A percentile compares a stretch with the other conserved stretches of the same genome.
Evolutionary conservation across 2,329 filamentous ascomycete species (phyloP).

Genomic region (Boeremia exigua): DNA sequence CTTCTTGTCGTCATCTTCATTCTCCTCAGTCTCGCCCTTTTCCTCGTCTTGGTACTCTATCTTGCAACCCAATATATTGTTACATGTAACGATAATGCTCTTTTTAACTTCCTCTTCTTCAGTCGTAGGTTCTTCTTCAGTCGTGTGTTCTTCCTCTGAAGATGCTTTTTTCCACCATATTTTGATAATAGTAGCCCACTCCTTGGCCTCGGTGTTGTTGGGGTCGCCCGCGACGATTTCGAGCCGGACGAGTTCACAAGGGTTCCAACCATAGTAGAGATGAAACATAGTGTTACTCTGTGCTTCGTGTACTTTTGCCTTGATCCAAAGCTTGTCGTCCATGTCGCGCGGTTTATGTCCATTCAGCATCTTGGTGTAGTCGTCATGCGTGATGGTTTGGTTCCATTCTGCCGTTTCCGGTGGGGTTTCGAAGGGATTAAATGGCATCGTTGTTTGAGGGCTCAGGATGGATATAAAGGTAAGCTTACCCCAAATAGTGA

Average conservation of each 20-base stretch:
- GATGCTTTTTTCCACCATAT: constrained; percentile 20
- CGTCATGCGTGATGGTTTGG: constrained; percentile 14
- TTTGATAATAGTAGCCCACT: constrained; percentile 21
- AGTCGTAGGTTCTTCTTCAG: constrained; percentile 9
- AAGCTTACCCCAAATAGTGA: not conserved
- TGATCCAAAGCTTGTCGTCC: constrained; percentile 16
- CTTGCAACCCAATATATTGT: constrained; percentile 14
- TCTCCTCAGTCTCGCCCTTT: not conserved
- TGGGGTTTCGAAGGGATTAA: constrained; percentile 11
- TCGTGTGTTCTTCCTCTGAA: not conserved
- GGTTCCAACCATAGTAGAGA: constrained; percentile 14
- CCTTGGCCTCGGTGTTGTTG: constrained; percentile 16
- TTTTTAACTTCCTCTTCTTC: constrained; percentile 22
- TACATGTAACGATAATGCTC: constrained; percentile 14
- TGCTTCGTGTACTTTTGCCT: constrained; percentile 7
- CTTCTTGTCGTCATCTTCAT: not conserved
- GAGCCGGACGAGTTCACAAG: constrained; percentile 9
- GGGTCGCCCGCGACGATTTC: constrained; percentile 15
- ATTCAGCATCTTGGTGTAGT: constrained; percentile 20
- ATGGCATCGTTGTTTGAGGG: constrained; percentile 1
- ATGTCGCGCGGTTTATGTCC: constrained; percentile 13
- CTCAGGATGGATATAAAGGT: not conserved
- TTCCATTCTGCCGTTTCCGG: constrained; percentile 18
- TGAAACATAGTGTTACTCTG: constrained; percentile 9
- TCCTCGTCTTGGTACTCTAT: constrained; percentile 3